Percentiles rank a stretch among this genome's conserved stretches.
Evolutionary conservation across 352 stramenopile species (phyloP).

Genomic region (Blastocystis sp.): DNA sequence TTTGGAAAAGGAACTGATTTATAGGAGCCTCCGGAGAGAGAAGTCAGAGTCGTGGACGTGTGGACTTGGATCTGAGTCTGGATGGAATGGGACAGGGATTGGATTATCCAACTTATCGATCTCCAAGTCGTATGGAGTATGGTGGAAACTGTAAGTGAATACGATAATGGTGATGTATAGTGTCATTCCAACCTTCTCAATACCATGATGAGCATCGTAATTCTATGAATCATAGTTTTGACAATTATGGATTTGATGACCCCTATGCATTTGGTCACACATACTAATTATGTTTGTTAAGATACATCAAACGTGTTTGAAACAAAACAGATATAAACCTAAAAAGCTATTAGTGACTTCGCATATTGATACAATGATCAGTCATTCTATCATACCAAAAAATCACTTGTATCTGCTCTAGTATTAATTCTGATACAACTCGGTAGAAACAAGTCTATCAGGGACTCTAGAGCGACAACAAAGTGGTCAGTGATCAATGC

Average conservation of each 20-base stretch:
- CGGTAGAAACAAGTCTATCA: background rate
- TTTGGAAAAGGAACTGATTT: background rate
- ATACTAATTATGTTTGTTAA: constrained; percentile 45
- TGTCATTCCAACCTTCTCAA: background rate
- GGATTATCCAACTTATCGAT: background rate
- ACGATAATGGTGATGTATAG: background rate
- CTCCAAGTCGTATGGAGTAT: background rate
- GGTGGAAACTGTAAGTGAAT: background rate
- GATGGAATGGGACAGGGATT: background rate
- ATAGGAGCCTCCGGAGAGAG: background rate
- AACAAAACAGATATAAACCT: constrained; percentile 22
- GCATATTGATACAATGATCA: constrained; percentile 54
- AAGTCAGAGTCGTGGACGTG: background rate
- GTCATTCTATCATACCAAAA: constrained; percentile 47
- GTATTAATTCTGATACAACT: background rate
- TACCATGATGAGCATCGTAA: background rate
- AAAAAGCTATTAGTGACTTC: constrained; percentile 63
- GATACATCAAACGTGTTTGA: background rate
- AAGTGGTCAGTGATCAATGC: constrained; percentile 59
- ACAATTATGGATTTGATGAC: background rate
- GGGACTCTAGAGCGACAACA: constrained; percentile 23
- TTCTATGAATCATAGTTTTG: background rate
- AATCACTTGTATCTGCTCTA: constrained; percentile 53
- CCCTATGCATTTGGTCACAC: background rate
- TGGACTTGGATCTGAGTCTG: constrained; percentile 1